phyloP scores from a whole-genome alignment of 179 eudicot species.

The Spergularia azorica region DNA sequence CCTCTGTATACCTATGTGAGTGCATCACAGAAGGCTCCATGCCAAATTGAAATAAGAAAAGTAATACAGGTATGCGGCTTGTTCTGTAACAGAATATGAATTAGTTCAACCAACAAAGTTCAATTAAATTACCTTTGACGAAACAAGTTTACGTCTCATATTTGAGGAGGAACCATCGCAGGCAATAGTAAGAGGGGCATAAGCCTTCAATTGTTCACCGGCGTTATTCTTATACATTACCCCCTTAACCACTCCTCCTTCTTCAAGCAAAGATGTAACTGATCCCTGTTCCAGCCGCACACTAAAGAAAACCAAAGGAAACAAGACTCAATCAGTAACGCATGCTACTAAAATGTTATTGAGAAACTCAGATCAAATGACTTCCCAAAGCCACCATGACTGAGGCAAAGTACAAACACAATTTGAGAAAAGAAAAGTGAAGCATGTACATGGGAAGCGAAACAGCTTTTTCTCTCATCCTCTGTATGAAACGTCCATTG shows the following conservation, averaged over 20 bases:
- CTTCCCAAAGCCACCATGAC: not conserved
- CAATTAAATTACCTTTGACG: conserved; percentile 49
- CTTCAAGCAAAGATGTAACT: conserved; percentile 77
- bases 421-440: conserved; percentile 10
- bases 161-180: conserved; percentile 93
- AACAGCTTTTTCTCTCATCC: conserved; percentile 86
- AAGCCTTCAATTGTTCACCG: conserved; percentile 64
- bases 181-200: conserved; percentile 84
- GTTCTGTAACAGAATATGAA: not conserved
- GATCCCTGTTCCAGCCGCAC: conserved; percentile 86
- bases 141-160: conserved; percentile 59
- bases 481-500: conserved; percentile 90
- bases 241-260: conserved; percentile 71
- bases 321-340: conserved; percentile 17
- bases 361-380: not conserved
- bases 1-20: too few species aligned
- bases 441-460: conserved; percentile 66
- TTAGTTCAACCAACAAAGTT: not conserved
- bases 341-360: too few species aligned
- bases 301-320: conserved; percentile 37
- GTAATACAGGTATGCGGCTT: too few species aligned
- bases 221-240: conserved; percentile 71
- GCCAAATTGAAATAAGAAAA: too few species aligned
- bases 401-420: not conserved
- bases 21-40: too few species aligned